Base-by-base conservation (phyloP, 2,329 filamentous ascomycete species). In the Aureobasidium mangrovei region DNA sequence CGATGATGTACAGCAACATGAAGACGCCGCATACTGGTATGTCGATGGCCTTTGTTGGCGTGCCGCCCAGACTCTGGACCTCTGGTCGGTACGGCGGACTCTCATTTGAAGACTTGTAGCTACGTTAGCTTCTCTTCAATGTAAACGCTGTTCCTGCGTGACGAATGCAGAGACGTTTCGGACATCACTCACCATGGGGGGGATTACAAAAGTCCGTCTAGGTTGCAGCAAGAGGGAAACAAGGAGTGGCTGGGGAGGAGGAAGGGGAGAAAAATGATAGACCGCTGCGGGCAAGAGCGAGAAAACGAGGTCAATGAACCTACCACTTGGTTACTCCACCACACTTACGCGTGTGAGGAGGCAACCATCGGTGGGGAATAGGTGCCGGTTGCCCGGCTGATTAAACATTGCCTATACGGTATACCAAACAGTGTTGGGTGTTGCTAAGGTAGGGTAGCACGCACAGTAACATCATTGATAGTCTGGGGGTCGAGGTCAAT, bases 11-110 rank as follows among this genome's bases (percentile, higher is more conserved):
- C 54, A 85, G 65, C 39, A 69, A 65, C 10, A 89, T 66, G 58
- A 90, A 79, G 55, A 87, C 77, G 51, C 77, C 74, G 57, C 74
- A 79, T 64, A 88, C 75, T 36, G 85, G 83, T 6, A 83, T 74
- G 65, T 91, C 86, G 58, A 85, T 70, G 2, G 64, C 58, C 3
- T 74, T 63, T 1, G 73, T 77, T 1, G 87, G 85, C 6, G 70
- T 60, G 27, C 82, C 80, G 55, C 84, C 84, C 18, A 83, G 67
- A 12, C 65, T 62, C 40, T 83, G 81, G 9, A 62, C 68, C 28
- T 51, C 46, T 46, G 55, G 57, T 26, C 47, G 33, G 39, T 59
- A 59, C 24, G 57, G 57, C 18, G 49, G 28, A 29, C 39, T 52
- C 39, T 42, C 27, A 49, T 27, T 26, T 10, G 31, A 33, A 52